Percentiles rank a stretch among this genome's conserved stretches.
Evolutionary conservation across 306 rosid species (phyloP).

Genomic region (Quercus agrifolia): DNA sequence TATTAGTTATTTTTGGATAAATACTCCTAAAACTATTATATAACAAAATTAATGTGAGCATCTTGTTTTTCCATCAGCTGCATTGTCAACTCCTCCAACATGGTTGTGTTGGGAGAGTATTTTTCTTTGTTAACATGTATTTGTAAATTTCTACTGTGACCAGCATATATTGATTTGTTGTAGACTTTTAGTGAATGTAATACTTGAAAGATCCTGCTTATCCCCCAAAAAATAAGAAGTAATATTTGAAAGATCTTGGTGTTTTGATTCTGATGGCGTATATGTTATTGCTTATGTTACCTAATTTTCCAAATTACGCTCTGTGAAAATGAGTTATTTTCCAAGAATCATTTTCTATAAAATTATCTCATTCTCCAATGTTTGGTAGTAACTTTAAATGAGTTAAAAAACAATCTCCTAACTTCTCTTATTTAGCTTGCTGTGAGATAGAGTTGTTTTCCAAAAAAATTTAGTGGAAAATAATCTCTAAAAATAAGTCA

Average conservation of each 20-base stretch:
- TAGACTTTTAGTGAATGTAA: background rate
- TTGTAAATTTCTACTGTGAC: background rate
- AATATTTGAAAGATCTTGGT: background rate
- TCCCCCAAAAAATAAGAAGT: no score
- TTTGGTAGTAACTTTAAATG: no score
- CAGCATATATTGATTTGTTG: background rate
- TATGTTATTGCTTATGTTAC: background rate
- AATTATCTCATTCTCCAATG: no score
- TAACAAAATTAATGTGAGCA: background rate
- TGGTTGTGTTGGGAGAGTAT: background rate
- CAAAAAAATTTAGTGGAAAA: no score
- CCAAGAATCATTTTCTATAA: no score
- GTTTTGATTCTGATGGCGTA: background rate
- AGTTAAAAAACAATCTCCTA: no score
- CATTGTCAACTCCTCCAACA: background rate
- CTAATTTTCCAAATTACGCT: background rate
- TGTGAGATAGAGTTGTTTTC: no score
- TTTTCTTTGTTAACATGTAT: background rate
- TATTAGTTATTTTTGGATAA: background rate
- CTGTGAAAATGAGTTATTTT: no score
- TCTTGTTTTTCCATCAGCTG: background rate
- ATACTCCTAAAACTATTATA: background rate
- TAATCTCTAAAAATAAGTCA: no score
- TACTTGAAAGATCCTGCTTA: background rate
- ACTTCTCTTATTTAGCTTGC: no score